These are phyloP conservation scores for Fonsecaea monophora DNA, from an alignment of 2,329 filamentous ascomycete genomes.

Conservation along the genomic window DNA sequence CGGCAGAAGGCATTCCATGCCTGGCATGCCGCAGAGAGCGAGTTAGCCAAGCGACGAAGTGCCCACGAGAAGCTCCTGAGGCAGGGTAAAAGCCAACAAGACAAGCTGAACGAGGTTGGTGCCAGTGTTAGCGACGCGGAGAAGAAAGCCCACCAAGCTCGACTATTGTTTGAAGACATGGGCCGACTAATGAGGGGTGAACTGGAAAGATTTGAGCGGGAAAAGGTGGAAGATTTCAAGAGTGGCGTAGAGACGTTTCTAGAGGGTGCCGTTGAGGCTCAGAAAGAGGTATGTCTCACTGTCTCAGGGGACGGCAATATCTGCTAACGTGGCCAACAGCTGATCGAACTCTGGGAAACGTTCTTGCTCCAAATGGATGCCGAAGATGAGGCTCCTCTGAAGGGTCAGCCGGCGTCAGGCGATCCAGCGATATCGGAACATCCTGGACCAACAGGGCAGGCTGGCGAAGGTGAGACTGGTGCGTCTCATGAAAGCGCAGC, in stretches of 20 bases:
- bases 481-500: slow-evolving; percentile 13
- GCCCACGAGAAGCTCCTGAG: slow-evolving; percentile 93
- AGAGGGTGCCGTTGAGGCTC: slow-evolving; percentile 94
- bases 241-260: slow-evolving; percentile 96
- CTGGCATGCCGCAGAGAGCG: slow-evolving; percentile 90
- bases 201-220: slow-evolving; percentile 89
- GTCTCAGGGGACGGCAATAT: not conserved
- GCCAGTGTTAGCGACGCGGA: slow-evolving; percentile 96
- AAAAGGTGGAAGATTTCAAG: slow-evolving; percentile 99
- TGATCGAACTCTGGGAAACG: slow-evolving; percentile 95
- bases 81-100: slow-evolving; percentile 94
- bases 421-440: slow-evolving; percentile 17
- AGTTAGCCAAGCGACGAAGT: slow-evolving; percentile 85
- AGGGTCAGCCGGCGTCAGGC: slow-evolving; percentile 17
- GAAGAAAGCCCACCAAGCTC: slow-evolving; percentile 86
- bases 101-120: slow-evolving; percentile 87
- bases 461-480: slow-evolving; percentile 14
- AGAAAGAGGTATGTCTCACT: slow-evolving; percentile 80
- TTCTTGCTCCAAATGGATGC: slow-evolving; percentile 95
- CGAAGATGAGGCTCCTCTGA: slow-evolving; percentile 68
- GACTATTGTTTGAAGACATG: slow-evolving; percentile 96
- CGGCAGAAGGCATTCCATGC: slow-evolving; percentile 94
- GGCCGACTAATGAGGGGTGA: slow-evolving; percentile 88
- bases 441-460: slow-evolving; percentile 5
- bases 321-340: slow-evolving; percentile 63